Conservation (phyloP, 139 green algal genomes). For the Trebouxia sp. region DNA sequence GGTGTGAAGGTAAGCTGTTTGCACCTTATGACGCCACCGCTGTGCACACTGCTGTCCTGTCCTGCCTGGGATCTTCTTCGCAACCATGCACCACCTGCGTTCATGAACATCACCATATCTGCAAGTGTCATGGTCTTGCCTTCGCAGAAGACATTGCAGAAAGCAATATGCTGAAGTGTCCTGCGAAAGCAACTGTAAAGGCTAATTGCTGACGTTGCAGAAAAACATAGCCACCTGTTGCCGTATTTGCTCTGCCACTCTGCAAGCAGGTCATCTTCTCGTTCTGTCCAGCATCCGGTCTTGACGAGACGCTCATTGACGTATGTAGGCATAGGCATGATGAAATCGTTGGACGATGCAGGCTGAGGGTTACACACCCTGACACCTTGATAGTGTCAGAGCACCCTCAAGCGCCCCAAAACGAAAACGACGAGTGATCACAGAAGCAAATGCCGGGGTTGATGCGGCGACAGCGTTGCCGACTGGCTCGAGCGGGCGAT, state of each 20-base stretch:
- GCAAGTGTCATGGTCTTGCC: neutral
- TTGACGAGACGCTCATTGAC: constrained; percentile 34
- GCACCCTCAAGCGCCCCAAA: neutral
- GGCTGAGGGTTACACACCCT: neutral
- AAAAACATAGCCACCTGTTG: constrained; percentile 37
- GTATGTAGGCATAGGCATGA: constrained; percentile 34
- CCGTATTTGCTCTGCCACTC: constrained; percentile 60
- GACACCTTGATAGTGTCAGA: neutral
- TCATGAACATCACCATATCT: neutral
- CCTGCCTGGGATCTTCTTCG: constrained; percentile 70
- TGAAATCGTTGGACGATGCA: neutral
- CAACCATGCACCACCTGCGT: constrained; percentile 72
- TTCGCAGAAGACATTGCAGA: neutral
- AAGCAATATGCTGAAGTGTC: neutral
- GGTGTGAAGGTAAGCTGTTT: neutral
- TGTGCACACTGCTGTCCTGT: constrained; percentile 89
- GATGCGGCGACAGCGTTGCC: no score
- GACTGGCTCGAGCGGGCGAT: no score
- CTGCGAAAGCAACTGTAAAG: neutral
- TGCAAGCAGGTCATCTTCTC: constrained; percentile 68
- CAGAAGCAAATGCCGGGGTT: no score
- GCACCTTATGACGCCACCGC: constrained; percentile 83
- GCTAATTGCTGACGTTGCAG: neutral
- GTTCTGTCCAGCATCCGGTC: constrained; percentile 59
- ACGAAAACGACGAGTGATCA: no score